Conservation (phyloP, 495 filamentous ascomycete species). For the Tuber brumale region DNA sequence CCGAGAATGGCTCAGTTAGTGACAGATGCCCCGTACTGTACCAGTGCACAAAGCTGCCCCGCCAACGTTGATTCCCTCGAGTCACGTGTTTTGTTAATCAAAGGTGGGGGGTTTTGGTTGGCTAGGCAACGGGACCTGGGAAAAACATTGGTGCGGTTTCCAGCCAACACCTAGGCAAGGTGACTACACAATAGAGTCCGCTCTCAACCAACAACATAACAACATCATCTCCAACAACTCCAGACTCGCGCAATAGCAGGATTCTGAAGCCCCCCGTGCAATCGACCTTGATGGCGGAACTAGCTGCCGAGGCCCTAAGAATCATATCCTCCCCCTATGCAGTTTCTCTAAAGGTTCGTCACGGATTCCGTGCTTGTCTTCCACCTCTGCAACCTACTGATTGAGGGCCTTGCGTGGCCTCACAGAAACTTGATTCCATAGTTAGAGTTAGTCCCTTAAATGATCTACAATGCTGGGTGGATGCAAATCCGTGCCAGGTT, state of each 20-base stretch:
- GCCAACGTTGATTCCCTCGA: neutral
- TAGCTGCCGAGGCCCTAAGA: constrained; percentile 25
- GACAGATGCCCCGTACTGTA: neutral
- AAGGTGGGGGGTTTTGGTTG: neutral
- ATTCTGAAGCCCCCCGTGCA: neutral
- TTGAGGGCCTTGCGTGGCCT: constrained; percentile 2
- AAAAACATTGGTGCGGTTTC: neutral
- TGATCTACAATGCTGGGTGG: constrained; percentile 30
- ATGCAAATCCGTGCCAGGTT: constrained; percentile 36
- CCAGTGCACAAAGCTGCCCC: neutral
- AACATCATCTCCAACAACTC: neutral
- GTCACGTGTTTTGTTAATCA: neutral
- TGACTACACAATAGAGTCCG: neutral
- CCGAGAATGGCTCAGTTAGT: neutral
- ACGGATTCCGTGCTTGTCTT: neutral
- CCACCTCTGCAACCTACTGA: constrained; percentile 11
- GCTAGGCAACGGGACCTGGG: neutral
- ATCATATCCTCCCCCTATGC: constrained; percentile 39
- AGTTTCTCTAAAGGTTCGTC: constrained; percentile 34
- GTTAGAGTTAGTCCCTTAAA: constrained; percentile 16
- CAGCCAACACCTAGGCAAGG: neutral
- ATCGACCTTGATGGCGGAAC: constrained; percentile 21
- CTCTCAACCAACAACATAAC: neutral
- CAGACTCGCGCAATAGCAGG: neutral
- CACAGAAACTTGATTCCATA: constrained; percentile 31